A percentile compares a stretch with the other conserved stretches of the same genome.
Conservation (phyloP, 805 yeast species). For the Ogataea minuta region DNA sequence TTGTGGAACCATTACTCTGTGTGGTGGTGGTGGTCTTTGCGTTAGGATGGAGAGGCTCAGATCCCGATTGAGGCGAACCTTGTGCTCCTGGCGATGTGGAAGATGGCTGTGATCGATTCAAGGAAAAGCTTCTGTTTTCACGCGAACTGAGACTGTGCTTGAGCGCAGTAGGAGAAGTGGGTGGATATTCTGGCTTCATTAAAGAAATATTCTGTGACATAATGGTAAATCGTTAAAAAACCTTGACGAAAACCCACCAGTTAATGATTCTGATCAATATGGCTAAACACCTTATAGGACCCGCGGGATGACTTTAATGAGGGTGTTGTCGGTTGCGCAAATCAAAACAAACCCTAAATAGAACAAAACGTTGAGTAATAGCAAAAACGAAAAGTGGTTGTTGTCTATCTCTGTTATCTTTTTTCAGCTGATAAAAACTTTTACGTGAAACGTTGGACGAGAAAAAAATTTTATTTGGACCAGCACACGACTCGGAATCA, state of each 20-base stretch:
- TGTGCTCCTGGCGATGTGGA: conserved; percentile 14
- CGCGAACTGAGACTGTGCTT: conserved; percentile 2
- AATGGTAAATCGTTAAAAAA: conserved; percentile 1
- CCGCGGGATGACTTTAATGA: too few relatives aligned
- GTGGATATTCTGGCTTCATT: conserved; percentile 13
- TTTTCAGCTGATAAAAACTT: conserved; percentile 11
- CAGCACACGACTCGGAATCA: conserved; percentile 9
- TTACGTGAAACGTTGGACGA: conserved; percentile 13
- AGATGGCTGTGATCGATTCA: conserved; percentile 1
- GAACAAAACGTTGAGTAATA: conserved; percentile 2
- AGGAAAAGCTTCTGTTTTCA: neutral
- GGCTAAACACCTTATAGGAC: neutral
- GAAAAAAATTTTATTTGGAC: conserved; percentile 11
- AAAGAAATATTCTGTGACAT: conserved; percentile 13
- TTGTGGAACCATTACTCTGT: conserved; percentile 59
- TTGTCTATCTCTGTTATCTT: conserved; percentile 15
- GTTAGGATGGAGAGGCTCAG: conserved; percentile 49
- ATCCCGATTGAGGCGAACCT: conserved; percentile 10
- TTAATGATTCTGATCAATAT: conserved; percentile 1
- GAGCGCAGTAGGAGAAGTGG: conserved; percentile 8
- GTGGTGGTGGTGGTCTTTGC: conserved; percentile 57
- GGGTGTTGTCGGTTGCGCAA: neutral
- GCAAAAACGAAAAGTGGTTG: conserved; percentile 6
- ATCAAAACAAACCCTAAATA: neutral
- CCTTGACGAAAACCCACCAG: conserved; percentile 9